Base-by-base conservation (phyloP, 2,329 filamentous ascomycete genomes). In the Fusarium coicis region DNA sequence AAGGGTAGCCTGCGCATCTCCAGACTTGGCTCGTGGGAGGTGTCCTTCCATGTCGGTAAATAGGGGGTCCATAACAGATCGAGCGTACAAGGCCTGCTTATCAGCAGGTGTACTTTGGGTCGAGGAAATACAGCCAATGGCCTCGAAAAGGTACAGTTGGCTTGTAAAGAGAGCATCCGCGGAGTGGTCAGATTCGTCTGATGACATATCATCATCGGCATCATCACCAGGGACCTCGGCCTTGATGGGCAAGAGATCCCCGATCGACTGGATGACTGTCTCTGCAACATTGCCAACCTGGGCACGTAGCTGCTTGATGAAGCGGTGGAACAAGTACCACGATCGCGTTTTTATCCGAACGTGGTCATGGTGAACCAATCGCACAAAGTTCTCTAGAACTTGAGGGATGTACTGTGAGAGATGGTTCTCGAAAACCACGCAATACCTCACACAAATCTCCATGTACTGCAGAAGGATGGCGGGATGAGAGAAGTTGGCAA, bases 371-470 rank as follows among this genome's bases (percentile, higher is more conserved):
- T 98, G 97, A 7, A 96, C 93, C 53, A 98, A 89, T 18, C 92
- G 90, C 50, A 99, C 93, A 81, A 99, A 98, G 79, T 93, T 95
- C 78, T 98, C 95, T 46, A 99, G 87, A 2, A 96, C 94, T 73
- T 92, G 92, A 4, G 94, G 93, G 55, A 98, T 97, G 68, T 94
- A 91, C 28, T 92, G 66, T 14, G 87, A 36, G 91, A 69, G 87
- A 79, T 97, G 93, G 63, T 91, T 90, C 79, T 98, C 95, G 80
- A 99, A 98, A 81, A 98, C 97, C 34, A 91, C 90, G 80, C 92
- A 93, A 83, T 99, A 99, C 56, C 96, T 92, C 62, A 97, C 95
- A 81, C 95, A 97, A 40, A 97, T 97, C 81, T 99, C 96, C 95
- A 99, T 98, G 80, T 97, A 99, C 83, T 98, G 95, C 28, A 99